Percentiles rank a stretch among this genome's conserved stretches.
phyloP scores from a whole-genome alignment of 495 filamentous ascomycete species.

The Lophium mytilinum region DNA sequence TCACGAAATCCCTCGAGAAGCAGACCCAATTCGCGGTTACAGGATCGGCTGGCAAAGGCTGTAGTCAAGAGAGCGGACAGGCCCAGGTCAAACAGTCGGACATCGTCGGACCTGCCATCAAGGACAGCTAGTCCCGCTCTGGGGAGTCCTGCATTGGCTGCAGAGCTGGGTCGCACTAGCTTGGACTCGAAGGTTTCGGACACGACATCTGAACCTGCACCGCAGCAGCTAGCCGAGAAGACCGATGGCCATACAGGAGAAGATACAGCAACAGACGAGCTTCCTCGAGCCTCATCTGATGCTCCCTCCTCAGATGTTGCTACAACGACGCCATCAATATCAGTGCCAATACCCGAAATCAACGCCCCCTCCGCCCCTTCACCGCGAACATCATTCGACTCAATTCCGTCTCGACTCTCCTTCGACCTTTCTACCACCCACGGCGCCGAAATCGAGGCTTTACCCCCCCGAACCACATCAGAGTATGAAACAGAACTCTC shows the following conservation, averaged over 20 bases:
- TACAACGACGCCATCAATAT: not conserved
- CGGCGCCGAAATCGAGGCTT: constrained; percentile 34
- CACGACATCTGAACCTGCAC: constrained; percentile 1
- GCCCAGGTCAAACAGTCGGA: constrained; percentile 18
- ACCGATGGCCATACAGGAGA: constrained; percentile 8
- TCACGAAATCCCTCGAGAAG: constrained; percentile 34
- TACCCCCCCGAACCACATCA: constrained; percentile 5
- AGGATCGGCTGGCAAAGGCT: constrained; percentile 73
- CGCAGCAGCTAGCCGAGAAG: not conserved
- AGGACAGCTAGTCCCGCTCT: constrained; percentile 22
- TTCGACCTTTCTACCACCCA: constrained; percentile 35
- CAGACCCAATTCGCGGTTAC: constrained; percentile 64
- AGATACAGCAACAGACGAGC: constrained; percentile 6
- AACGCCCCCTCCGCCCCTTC: constrained; percentile 22
- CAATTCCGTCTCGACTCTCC: constrained; percentile 14
- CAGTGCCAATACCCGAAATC: constrained; percentile 27
- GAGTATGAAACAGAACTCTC: constrained; percentile 30
- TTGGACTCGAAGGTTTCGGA: constrained; percentile 24
- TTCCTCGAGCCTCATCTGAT: constrained; percentile 10
- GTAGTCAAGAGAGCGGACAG: constrained; percentile 36
- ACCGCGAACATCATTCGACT: constrained; percentile 24
- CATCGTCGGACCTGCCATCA: constrained; percentile 23
- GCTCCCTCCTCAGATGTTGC: not conserved
- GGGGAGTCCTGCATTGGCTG: constrained; percentile 8
- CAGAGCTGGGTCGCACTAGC: constrained; percentile 23